Percentiles rank a stretch among this genome's conserved stretches.
phyloP scores from a whole-genome alignment of 2,329 filamentous ascomycete genomes.

The Cercospora sp. region DNA sequence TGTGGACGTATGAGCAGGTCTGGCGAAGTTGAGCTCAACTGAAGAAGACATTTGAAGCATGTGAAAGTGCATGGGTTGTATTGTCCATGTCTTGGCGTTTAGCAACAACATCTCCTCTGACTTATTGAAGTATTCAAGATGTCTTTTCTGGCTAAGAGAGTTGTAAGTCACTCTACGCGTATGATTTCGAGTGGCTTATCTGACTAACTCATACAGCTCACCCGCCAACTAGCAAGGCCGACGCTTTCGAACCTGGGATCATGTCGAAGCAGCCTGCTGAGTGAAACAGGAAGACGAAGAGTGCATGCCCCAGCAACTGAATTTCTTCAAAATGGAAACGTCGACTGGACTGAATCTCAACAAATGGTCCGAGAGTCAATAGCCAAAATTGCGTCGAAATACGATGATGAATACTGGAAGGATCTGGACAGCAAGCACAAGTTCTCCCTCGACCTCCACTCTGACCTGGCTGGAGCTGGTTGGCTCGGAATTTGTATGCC shows the following conservation, averaged over 20 bases:
- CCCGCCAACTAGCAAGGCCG: not conserved
- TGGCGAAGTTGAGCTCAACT: not conserved
- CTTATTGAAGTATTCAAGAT: not conserved
- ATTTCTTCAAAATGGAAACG: conserved; percentile 33
- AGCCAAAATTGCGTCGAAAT: conserved; percentile 46
- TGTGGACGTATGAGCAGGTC: not conserved
- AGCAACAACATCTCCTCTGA: not conserved
- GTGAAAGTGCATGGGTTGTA: not conserved
- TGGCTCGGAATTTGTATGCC: conserved; percentile 52
- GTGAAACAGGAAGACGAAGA: not conserved
- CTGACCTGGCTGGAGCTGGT: conserved; percentile 44
- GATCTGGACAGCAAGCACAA: conserved; percentile 40
- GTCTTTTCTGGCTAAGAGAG: not conserved
- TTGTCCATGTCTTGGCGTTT: not conserved
- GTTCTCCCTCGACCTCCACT: conserved; percentile 50
- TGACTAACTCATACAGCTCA: not conserved
- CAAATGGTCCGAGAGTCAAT: conserved; percentile 47
- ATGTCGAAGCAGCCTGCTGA: not conserved
- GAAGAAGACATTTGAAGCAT: not conserved
- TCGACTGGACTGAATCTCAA: conserved; percentile 46
- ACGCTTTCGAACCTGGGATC: not conserved
- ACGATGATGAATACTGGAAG: conserved; percentile 47
- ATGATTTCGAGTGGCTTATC: too few species aligned
- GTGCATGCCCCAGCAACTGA: conserved; percentile 31
- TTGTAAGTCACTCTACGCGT: not conserved